Conservation (phyloP, 371 early-diverging fungal species). For the Mortierella polycephala region DNA sequence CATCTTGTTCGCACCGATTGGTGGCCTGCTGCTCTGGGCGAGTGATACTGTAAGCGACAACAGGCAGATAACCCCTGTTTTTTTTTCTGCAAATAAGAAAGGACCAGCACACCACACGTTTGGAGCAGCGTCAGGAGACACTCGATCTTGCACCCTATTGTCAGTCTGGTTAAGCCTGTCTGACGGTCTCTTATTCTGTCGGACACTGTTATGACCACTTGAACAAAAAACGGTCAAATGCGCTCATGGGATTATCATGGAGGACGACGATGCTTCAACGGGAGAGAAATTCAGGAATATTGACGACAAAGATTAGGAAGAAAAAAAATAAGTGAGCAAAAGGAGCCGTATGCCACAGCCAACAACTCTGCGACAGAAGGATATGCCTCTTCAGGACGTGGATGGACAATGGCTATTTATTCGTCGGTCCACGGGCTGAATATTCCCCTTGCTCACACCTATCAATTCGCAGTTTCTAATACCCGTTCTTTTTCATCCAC, state of each 20-base stretch:
- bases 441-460: no score
- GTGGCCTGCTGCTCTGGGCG: constrained; percentile 82
- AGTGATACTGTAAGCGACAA: constrained; percentile 67
- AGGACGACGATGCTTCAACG: no score
- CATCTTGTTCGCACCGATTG: constrained; percentile 91
- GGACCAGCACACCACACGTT: not conserved
- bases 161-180: not conserved
- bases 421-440: not conserved
- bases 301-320: no score
- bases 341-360: no score
- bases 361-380: no score
- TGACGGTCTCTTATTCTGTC: not conserved
- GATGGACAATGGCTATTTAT: not conserved
- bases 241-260: no score
- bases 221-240: no score
- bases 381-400: no score
- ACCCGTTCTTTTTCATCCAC: not conserved
- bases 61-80: not conserved
- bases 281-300: no score
- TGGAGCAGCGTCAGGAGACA: not conserved
- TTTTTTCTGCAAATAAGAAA: constrained; percentile 10
- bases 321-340: no score
- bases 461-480: no score
- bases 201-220: not conserved
- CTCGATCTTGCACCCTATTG: no score